Base-by-base conservation (phyloP, 2,329 filamentous ascomycete species). In the Xylariaceae sp. region DNA sequence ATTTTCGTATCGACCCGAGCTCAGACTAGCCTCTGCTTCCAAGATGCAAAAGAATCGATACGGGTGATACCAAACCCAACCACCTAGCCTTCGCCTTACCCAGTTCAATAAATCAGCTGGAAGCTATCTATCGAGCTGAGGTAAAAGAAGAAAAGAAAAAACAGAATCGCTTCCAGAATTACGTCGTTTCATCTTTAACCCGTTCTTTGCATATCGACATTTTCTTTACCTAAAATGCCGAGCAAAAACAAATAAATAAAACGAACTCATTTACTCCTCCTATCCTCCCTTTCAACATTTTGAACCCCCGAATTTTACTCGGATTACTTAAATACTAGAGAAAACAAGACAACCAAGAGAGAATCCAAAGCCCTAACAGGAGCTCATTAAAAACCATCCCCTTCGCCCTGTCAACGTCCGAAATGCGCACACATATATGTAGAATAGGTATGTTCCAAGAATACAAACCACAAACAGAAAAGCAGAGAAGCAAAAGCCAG, bases 401-500 rank as follows among this genome's bases (percentile, higher is more conserved):
- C 19, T 19, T 19, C 19, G 19, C 19, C 19, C 19, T 19, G 1
- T 19, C 19, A 19, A 6, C 11, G 11, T 55, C 49, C 49, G 47
- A 53, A 53, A 37, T 47, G 43, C 51, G 43, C 49, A 40, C 45
- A 47, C 49, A 29, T 53, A 19, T 19, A 19, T 19, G 50, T 54
- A 47, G 51, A 57, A 27, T 50, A 54, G 57, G 57, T 59, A 59
- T 59, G 53, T 53, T 52, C 47, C 40, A 45, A 57, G 54, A 27
- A 26, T 43, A 43, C 19, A 29, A 43, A 43, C 11, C 6, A 41
- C 26, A 41, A 6, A 41, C n/a, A 19, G 6, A 30, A 44, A 27
- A 47, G 26, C 45, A 45, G 4, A 52, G 4, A 55, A 59, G 43
- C 43, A 50, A 49, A 49, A 45, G 7, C 54, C 54, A 48, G 49